Base-by-base conservation (phyloP, 176 grass and related monocot genomes). In the Alloteropsis semialata region DNA sequence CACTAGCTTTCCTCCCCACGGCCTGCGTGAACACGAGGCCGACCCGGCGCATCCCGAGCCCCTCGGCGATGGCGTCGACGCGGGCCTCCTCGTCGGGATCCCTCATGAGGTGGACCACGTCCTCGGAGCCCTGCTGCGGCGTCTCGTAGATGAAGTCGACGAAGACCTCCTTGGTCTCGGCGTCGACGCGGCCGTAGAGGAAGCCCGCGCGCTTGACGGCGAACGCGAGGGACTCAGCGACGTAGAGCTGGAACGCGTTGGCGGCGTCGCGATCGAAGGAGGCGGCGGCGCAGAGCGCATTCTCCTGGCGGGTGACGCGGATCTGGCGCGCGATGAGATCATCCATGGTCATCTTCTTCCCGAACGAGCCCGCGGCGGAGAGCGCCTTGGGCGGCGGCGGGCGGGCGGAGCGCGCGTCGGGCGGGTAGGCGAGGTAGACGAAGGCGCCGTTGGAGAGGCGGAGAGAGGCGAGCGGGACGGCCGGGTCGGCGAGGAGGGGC, bases 141-240 rank as follows among this genome's bases (percentile, higher is more conserved):
- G 96, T 93, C 83, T 99, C 96, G 57, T 99, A 99, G 81, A 99
- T 96, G 85, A 99, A 99, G 67, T 99, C 89, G 18, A 99, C 85
- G 11, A 84, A 75, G 72, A 99, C 87, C 34, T 84, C 68, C 75
- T 76, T 85, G 24, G 80, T 87, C 1, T 89, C 91, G 2, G 39
- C 62, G 51, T 68, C 81, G 53, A 99, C 74, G 68, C 84, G 79
- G 55, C 96, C 96, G 59, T 93, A 99, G 41, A 99, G 89, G 87
- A 99, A 99, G 0, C 87, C 96, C 0, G 82, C 93, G 24, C 96
- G 93, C 89, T 99, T 99, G 82, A 90, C 72, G 21, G 93, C 76
- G 76, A 99, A 99, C 37, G 91, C 93, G 25, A 99, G 96, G 7
- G 89, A 76, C 60, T 96, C 89, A 18, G 93, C 77, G 29, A 89